Percentiles rank a stretch among this genome's conserved stretches.
phyloP scores from a whole-genome alignment of 1,284 basidiomycete species.

The Boletus chippewaensis region DNA sequence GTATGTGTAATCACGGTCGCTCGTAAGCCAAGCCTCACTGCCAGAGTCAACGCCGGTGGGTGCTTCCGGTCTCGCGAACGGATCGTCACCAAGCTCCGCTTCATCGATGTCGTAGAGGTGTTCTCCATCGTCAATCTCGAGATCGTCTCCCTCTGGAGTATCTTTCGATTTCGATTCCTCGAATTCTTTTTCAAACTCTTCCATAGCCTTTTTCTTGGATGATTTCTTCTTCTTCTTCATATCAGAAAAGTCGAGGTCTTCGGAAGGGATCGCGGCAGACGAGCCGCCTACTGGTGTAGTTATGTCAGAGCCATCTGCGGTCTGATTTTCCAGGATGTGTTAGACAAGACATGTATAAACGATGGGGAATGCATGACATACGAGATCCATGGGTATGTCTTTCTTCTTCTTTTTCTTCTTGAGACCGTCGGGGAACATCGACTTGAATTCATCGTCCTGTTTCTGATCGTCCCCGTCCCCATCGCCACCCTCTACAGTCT shows the following conservation, averaged over 20 bases:
- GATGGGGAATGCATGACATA: conserved; percentile 33
- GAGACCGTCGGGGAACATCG: conserved; percentile 75
- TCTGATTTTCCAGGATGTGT: conserved; percentile 33
- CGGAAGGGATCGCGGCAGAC: conserved; percentile 41
- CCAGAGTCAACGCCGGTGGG: conserved; percentile 58
- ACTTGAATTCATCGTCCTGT: conserved; percentile 68
- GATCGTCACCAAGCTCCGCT: conserved; percentile 78
- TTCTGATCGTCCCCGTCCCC: conserved; percentile 38
- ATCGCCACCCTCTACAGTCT: conserved; percentile 36
- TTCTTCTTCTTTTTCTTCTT: conserved; percentile 95
- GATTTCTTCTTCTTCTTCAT: conserved; percentile 80
- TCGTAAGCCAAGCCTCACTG: conserved; percentile 82
- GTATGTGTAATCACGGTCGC: conserved; percentile 93
- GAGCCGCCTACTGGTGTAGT: conserved; percentile 45
- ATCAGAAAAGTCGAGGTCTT: conserved; percentile 78
- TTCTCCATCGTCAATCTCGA: conserved; percentile 53
- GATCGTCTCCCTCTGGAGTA: conserved; percentile 48
- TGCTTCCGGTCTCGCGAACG: conserved; percentile 61
- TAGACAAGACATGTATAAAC: conserved; percentile 4
- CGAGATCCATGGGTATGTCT: conserved; percentile 79
- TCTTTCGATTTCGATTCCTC: conserved; percentile 61
- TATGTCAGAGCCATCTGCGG: conserved; percentile 54
- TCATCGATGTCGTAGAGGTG: conserved; percentile 68
- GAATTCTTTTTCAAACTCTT: conserved; percentile 88
- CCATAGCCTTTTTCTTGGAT: conserved; percentile 69